Evolutionary conservation across 2,329 filamentous ascomycete species (phyloP).

Genomic region (Colletotrichum sp.): DNA sequence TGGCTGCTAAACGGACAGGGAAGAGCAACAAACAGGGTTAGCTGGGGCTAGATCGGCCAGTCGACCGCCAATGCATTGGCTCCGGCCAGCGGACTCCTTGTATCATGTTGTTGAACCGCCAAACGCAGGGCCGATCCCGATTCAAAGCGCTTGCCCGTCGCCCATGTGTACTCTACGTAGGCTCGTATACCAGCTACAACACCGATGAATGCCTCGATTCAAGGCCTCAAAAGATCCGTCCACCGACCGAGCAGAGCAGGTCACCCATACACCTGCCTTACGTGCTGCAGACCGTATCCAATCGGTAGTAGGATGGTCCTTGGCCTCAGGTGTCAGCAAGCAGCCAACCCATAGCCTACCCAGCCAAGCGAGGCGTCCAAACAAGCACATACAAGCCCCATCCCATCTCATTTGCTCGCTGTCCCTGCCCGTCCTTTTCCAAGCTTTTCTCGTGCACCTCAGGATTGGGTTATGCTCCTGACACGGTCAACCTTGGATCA

Average conservation of each 20-base stretch:
- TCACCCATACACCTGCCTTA: background rate
- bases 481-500: background rate
- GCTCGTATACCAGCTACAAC: background rate
- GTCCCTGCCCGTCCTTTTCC: background rate
- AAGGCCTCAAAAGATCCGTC: background rate
- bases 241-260: background rate
- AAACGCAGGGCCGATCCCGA: slow-evolving; percentile 16
- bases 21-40: slow-evolving; percentile 12
- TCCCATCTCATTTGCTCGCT: background rate
- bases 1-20: slow-evolving; percentile 3
- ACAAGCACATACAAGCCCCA: background rate
- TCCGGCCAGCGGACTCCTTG: background rate
- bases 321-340: background rate
- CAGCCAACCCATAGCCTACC: background rate
- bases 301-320: background rate
- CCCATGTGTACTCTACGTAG: background rate
- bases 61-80: slow-evolving; percentile 7
- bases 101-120: slow-evolving; percentile 11
- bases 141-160: slow-evolving; percentile 7
- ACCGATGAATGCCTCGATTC: background rate
- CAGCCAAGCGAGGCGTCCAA: slow-evolving; percentile 2
- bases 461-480: background rate
- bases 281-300: background rate
- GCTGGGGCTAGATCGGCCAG: background rate
- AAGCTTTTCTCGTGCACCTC: background rate